Evolutionary conservation across 768 basidiomycete genomes (phyloP), one percentile per base, ranked within the genome.

Genomic region (Porpolomopsis calyptriformis): DNA sequence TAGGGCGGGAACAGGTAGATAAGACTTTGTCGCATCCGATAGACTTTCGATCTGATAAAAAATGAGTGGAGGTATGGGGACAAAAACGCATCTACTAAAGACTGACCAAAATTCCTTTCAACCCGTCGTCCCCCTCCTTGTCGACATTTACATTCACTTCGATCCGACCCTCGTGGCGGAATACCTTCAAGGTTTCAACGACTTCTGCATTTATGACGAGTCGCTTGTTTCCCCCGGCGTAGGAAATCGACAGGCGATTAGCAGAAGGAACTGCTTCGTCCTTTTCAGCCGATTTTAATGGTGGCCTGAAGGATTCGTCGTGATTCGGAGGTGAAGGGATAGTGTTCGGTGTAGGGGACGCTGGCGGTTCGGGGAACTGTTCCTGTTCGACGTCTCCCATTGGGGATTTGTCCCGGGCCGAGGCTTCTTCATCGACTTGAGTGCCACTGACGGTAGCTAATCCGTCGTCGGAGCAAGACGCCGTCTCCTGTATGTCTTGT

Each of bases 231-330:
- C 90, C 91, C 36, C 82, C 82, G 46, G 91, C 90, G 63, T 96
- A 99, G 0, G 94, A 85, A 60, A 98, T 91, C 6, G 93, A 96
- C n/a, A 99, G 64, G 14, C 86, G 77, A 54, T 88, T 89, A 24
- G 85, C 81, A 34, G 85, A 86, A 7, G 85, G 82, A 0, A 69
- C 66, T 52, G 66, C 70, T 11, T 61, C 64, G 16, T 61, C 55
- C 52, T 73, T 74, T 9, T 53, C 44, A 26, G 67, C 65, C 18
- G 55, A 51, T 48, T 69, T 70, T 27, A 57, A 51, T 12, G 59
- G 52, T 14, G 57, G 49, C 40, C 58, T 64, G n/a, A 64, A 60
- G 23, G 66, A 59, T 36, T 77, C 78, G 47, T 72, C 75, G 50
- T 70, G 69, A 3, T 74, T 63, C 14, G 69, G 65, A 33, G 63